These are phyloP conservation scores for Aureobasidium melanogenum DNA, from an alignment of 2,329 filamentous ascomycete genomes.

Conservation along the genomic window DNA sequence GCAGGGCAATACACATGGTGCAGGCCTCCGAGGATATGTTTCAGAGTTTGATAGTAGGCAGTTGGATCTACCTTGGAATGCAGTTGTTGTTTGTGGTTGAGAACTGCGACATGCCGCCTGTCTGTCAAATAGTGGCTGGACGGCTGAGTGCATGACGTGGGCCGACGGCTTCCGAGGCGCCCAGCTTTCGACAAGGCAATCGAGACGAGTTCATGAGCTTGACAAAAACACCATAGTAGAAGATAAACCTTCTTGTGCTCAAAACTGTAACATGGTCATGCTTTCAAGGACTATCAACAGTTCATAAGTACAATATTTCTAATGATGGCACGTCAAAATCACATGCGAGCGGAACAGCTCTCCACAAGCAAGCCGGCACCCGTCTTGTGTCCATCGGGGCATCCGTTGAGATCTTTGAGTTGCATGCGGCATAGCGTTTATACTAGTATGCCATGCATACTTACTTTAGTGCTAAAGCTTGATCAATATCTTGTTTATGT, in stretches of 20 bases:
- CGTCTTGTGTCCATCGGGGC: constrained; percentile 3
- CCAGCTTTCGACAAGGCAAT: not conserved
- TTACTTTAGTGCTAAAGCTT: constrained; percentile 1
- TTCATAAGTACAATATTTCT: too few species aligned
- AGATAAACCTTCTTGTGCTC: not conserved
- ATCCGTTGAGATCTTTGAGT: not conserved
- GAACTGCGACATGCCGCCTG: not conserved
- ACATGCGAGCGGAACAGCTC: not conserved
- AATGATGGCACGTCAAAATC: not conserved
- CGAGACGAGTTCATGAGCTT: not conserved
- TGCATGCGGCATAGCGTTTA: not conserved
- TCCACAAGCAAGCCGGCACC: not conserved
- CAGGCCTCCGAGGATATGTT: not conserved
- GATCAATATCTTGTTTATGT: not conserved
- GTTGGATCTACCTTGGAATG: not conserved
- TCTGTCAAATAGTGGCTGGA: constrained; percentile 2
- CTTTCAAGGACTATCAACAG: not conserved
- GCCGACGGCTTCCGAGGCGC: not conserved
- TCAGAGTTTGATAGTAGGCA: not conserved
- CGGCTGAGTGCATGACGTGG: not conserved
- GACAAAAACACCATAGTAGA: not conserved
- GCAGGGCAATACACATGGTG: constrained; percentile 41
- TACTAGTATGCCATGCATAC: not conserved
- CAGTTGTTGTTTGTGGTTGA: not conserved
- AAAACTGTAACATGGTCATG: not conserved